phyloP scores from a whole-genome alignment of 805 yeast species.

The Priceomyces fermenticarens region DNA sequence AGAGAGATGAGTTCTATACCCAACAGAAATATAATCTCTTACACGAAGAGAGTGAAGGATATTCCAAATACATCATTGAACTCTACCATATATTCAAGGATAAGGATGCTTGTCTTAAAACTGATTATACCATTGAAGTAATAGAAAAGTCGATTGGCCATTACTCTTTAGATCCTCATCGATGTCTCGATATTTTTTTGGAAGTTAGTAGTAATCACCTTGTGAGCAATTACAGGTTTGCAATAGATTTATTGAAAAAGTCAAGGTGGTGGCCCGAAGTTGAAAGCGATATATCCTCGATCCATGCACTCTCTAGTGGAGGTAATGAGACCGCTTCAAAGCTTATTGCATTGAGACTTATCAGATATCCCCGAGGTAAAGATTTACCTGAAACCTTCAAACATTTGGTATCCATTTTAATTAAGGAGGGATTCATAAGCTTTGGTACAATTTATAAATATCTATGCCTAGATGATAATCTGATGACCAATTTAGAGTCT shows the following conservation, averaged over 20 bases:
- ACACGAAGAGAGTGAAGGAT: constrained; percentile 78
- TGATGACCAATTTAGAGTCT: constrained; percentile 42
- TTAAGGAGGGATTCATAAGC: constrained; percentile 65
- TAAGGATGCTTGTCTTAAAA: constrained; percentile 38
- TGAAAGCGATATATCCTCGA: constrained; percentile 27
- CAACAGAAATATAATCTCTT: constrained; percentile 62
- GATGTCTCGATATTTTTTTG: constrained; percentile 62
- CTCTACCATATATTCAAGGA: constrained; percentile 37
- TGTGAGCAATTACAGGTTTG: constrained; percentile 42
- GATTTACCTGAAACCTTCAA: constrained; percentile 42
- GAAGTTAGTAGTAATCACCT: constrained; percentile 48
- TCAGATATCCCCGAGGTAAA: constrained; percentile 26
- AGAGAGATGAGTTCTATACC: constrained; percentile 44
- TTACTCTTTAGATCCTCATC: constrained; percentile 68
- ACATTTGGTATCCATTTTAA: constrained; percentile 50
- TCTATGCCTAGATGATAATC: constrained; percentile 51
- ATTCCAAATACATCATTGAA: constrained; percentile 57
- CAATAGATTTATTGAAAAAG: constrained; percentile 46
- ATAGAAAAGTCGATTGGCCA: constrained; percentile 67
- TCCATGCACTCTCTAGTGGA: constrained; percentile 40
- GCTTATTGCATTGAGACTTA: constrained; percentile 47
- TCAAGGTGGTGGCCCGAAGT: constrained; percentile 68
- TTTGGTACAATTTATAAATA: constrained; percentile 59
- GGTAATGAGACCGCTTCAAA: constrained; percentile 57
- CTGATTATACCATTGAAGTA: constrained; percentile 43